phyloP scores from a whole-genome alignment of 2,329 filamentous ascomycete species.

The Talaromyces atroroseus region DNA sequence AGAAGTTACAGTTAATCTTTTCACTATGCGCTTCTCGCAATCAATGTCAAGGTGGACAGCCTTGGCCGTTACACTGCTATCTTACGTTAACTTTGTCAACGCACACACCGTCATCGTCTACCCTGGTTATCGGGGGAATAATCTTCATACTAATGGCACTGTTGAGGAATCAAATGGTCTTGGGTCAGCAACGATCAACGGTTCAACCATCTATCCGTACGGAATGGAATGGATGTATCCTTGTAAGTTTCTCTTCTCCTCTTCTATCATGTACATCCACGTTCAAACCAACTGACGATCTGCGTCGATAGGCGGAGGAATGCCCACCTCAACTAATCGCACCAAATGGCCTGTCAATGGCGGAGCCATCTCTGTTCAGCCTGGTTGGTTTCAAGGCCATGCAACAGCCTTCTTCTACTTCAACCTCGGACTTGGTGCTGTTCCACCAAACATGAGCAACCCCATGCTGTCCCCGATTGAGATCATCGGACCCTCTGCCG shows the following conservation, averaged over 20 bases:
- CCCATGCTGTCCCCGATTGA: slow-evolving; percentile 76
- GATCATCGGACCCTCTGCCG: slow-evolving; percentile 72
- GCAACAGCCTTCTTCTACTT: slow-evolving; percentile 76
- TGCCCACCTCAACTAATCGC: slow-evolving; percentile 69
- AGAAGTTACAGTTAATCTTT: neutral
- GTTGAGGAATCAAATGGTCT: slow-evolving; percentile 42
- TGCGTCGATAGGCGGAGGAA: slow-evolving; percentile 66
- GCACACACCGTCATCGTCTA: slow-evolving; percentile 78
- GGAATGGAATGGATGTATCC: slow-evolving; percentile 96
- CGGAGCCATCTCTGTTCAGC: slow-evolving; percentile 83
- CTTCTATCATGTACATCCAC: neutral
- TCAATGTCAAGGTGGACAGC: slow-evolving; percentile 13
- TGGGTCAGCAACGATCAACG: slow-evolving; percentile 42
- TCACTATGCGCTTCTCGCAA: slow-evolving; percentile 8
- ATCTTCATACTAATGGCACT: slow-evolving; percentile 69
- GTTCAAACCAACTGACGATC: neutral
- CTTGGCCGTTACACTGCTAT: slow-evolving; percentile 9
- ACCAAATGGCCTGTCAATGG: slow-evolving; percentile 87
- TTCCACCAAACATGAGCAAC: slow-evolving; percentile 81
- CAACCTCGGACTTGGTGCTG: slow-evolving; percentile 80
- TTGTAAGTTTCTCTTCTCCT: slow-evolving; percentile 56
- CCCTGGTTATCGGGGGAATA: slow-evolving; percentile 82
- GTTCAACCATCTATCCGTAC: slow-evolving; percentile 60
- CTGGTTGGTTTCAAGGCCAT: slow-evolving; percentile 94
- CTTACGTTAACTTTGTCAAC: slow-evolving; percentile 33